Percentiles rank a stretch among this genome's conserved stretches.
Evolutionary conservation across 169 alveolate genomes (phyloP).

Genomic region (Eimeria tenella): DNA sequence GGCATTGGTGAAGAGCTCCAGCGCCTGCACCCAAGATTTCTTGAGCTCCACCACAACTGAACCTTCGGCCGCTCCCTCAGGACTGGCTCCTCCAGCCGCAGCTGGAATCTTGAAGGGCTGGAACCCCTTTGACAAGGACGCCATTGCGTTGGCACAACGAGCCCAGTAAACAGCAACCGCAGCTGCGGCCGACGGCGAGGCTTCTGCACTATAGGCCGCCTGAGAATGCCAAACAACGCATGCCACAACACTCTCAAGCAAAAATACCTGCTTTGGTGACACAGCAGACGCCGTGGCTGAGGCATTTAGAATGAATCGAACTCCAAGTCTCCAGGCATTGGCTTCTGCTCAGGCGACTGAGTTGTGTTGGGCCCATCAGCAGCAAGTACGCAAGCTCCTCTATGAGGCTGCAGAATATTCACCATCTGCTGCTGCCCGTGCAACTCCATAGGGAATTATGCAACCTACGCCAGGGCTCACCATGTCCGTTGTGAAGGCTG

Average conservation of each 20-base stretch:
- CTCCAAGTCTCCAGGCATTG: no score
- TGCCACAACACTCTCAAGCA: no score
- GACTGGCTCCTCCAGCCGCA: not conserved
- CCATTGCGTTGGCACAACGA: constrained; percentile 68
- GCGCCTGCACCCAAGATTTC: constrained; percentile 48
- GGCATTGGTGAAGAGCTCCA: constrained; percentile 48
- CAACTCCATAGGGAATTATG: no score
- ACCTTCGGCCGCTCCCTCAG: constrained; percentile 15
- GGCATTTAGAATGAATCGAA: no score
- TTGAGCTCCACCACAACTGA: not conserved
- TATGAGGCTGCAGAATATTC: no score
- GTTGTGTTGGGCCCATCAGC: no score
- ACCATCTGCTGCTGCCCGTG: no score
- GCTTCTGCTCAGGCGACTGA: no score
- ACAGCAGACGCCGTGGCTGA: not conserved
- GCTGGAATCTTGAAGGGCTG: constrained; percentile 32
- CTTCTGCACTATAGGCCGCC: constrained; percentile 3
- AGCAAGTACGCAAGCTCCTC: no score
- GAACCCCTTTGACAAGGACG: constrained; percentile 61
- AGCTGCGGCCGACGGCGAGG: constrained; percentile 23
- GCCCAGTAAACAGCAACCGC: constrained; percentile 20
- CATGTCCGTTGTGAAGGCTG: constrained; percentile 39
- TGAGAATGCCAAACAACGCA: constrained; percentile 6
- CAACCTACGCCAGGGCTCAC: not conserved
- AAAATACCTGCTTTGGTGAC: no score